Base-by-base conservation (phyloP, 768 basidiomycete genomes). In the Mycena epipterygia region DNA sequence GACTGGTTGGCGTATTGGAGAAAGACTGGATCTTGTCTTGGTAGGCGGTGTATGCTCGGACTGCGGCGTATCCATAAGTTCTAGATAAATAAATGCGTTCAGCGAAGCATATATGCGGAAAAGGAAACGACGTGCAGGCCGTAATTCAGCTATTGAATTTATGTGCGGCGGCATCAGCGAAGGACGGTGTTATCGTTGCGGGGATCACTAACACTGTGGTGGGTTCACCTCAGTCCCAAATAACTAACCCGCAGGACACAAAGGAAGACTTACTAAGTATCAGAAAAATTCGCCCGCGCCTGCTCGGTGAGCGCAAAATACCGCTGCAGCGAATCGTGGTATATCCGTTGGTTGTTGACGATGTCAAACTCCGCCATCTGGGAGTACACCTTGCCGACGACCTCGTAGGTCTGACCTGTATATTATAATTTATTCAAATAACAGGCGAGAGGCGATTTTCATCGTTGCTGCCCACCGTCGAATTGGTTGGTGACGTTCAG, bases 361-460 rank as follows among this genome's bases (percentile, higher is more conserved):
- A 41, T 17, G 35, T 66, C 64, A 33, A 66, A 37, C 51, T 66
- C 44, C 25, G 64, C 64, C 64, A 66, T 66, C 42, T 66, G 37
- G 19, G 53, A 33, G 44, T 46, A 66, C 30, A 57, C 3, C 17
- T 39, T 57, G 2, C 30, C 64, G n/a, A 57, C 52, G 41, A 35
- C 2, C 32, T 57, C 64, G 27, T 35, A 66, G 21, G 44, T 56
- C 27, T 65, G 53, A 19, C 64, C 64, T 66, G 44, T 13, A n/a
- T 42, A 37, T 5, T 32, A 29, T 53, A 53, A 29, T 29, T 6
- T 29, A 39, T 39, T 21, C 23, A 41, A n/a, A n/a, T n/a, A n/a
- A n/a, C n/a, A n/a, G n/a, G n/a, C n/a, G n/a, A n/a, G n/a, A n/a
- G n/a, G n/a, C n/a, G n/a, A n/a, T n/a, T n/a, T n/a, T n/a, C n/a